Evolutionary conservation across 495 filamentous ascomycete species (phyloP), one percentile per base, ranked within the genome.

Genomic region (Aspergillus leporis): DNA sequence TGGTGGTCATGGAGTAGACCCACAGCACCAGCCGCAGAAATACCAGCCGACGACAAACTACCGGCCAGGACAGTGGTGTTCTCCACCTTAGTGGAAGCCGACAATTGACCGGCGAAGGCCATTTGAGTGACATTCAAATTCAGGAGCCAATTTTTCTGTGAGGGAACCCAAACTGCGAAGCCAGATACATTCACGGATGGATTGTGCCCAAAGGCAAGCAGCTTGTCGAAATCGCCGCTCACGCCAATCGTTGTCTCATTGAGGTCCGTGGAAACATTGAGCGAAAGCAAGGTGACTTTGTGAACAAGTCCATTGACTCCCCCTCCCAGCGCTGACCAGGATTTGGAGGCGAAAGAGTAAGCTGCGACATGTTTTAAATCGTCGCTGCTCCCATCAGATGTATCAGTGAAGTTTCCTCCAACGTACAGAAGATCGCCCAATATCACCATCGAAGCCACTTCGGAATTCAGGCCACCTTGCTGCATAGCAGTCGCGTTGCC

Each of bases 161-260:
- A 94, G 21, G 92, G 91, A n/a, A 98, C 88, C 94, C 94, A 99
- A 23, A 97, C 77, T 30, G 90, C 94, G 67, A 98, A 93, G 0
- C 92, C 91, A 50, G 82, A 68, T 2, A 86, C 88, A 13, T 81
- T 63, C 12, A 85, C 72, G n/a, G 83, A 81, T 12, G 79, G 64
- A 61, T 85, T 88, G 52, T 75, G 77, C 43, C 75, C 85, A 66
- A 89, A 92, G 3, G 83, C 81, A 19, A 87, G 74, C 25, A 97
- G 81, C 58, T 84, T 75, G 22, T 82, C 78, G 70, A 99, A 99
- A 64, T 86, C 79, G 23, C 94, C 94, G 64, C 85, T 95, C 47
- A 99, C 73, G 4, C 87, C 83, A 51, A 98, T 81, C 31, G 87
- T 89, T 5, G 83, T 81, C 70, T 95, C 91, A 12, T 87, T 84